These are phyloP conservation scores for Beta vulgaris DNA, from an alignment of 148 eudicot species.

Conservation along the genomic window DNA sequence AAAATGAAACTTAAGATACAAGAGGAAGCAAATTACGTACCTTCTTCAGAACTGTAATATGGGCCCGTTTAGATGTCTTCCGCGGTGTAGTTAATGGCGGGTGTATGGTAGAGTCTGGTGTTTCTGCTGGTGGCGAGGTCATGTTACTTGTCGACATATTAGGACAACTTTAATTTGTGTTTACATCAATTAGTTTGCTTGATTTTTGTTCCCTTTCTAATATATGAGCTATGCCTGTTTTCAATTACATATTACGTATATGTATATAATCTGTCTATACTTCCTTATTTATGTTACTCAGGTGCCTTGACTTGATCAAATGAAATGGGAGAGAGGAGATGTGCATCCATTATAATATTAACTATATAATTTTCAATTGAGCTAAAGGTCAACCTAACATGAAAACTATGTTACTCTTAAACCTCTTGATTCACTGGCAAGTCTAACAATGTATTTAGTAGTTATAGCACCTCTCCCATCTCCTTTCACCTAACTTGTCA, in stretches of 20 bases:
- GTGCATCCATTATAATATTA: too few relatives aligned
- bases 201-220: not conserved
- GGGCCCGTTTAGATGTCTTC: not conserved
- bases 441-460: too few relatives aligned
- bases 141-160: not conserved
- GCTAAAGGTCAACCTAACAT: too few relatives aligned
- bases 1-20: not conserved
- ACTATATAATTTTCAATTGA: too few relatives aligned
- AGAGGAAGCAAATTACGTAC: not conserved
- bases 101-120: not conserved
- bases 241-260: not conserved
- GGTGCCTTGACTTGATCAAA: not conserved
- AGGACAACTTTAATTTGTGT: not conserved
- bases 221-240: not conserved
- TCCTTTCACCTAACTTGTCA: too few relatives aligned
- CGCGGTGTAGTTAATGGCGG: not conserved
- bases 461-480: too few relatives aligned
- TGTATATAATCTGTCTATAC: not conserved
- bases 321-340: not conserved
- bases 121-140: not conserved
- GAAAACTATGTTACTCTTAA: too few relatives aligned
- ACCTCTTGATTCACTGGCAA: too few relatives aligned
- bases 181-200: not conserved
- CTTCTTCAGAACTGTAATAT: conserved; percentile 17
- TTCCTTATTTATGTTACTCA: too few relatives aligned